These are phyloP conservation scores for Saururus chinensis DNA, from an alignment of 164 flowering plant genomes.

Conservation along the genomic window DNA sequence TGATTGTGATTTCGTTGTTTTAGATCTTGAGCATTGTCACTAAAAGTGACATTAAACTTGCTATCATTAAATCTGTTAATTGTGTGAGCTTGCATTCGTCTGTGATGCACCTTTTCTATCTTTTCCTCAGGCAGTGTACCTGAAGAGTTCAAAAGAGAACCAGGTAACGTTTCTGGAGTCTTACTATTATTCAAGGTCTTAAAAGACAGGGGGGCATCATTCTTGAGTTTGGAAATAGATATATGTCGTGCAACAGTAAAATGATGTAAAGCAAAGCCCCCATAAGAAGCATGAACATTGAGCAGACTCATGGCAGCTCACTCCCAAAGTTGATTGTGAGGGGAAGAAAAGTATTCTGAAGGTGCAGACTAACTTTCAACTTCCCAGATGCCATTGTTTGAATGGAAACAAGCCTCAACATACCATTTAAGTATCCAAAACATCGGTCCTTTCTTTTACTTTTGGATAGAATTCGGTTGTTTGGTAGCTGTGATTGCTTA, in stretches of 20 bases:
- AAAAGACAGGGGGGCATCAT: conserved; percentile 20
- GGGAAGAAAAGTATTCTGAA: not conserved
- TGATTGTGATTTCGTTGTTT: conserved; percentile 13
- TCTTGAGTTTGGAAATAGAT: conserved; percentile 24
- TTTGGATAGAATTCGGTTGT: too few species aligned
- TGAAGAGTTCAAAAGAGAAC: conserved; percentile 19
- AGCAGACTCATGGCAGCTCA: conserved; percentile 23
- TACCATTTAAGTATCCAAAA: too few species aligned
- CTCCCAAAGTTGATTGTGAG: conserved; percentile 2
- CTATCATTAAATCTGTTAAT: conserved; percentile 1
- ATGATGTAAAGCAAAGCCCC: conserved; percentile 22
- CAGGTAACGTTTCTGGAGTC: conserved; percentile 22
- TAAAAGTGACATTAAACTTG: conserved; percentile 7
- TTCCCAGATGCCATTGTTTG: not conserved
- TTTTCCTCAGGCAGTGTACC: conserved; percentile 14
- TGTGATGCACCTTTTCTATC: conserved; percentile 9
- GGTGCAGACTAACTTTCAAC: not conserved
- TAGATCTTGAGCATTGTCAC: conserved; percentile 9
- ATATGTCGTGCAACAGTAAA: conserved; percentile 15
- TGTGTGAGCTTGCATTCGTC: conserved; percentile 12
- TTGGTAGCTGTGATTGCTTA: too few species aligned
- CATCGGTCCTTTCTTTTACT: too few species aligned
- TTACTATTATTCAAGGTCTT: conserved; percentile 23
- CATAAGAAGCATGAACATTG: conserved; percentile 13
- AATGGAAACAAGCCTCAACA: not conserved